Percentiles rank a stretch among this genome's conserved stretches.
These are phyloP conservation scores for Phylloboletellus chloephorus DNA, from an alignment of 1,284 basidiomycete species.

Conservation along the genomic window DNA sequence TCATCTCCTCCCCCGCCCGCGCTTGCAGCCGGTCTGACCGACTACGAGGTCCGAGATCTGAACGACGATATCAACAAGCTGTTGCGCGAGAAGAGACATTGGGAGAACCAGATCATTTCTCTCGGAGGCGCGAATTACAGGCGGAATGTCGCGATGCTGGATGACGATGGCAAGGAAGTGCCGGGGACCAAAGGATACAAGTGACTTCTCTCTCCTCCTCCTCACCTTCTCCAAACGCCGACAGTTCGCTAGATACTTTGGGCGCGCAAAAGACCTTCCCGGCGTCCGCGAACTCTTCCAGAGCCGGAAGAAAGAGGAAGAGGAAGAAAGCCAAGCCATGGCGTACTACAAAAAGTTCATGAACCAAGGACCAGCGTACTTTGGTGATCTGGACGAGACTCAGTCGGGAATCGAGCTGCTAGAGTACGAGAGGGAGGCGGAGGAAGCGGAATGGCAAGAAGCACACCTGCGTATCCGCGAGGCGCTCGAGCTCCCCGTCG, in stretches of 20 bases:
- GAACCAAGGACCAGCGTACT: constrained; percentile 85
- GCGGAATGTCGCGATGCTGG: constrained; percentile 84
- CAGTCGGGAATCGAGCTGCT: constrained; percentile 55
- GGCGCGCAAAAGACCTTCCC: constrained; percentile 92
- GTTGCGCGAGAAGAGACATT: constrained; percentile 92
- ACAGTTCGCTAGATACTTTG: constrained; percentile 74
- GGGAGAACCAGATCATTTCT: constrained; percentile 95
- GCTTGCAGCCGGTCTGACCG: constrained; percentile 75
- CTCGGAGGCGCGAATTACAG: constrained; percentile 96
- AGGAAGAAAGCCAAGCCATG: constrained; percentile 75
- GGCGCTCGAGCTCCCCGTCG: constrained; percentile 49
- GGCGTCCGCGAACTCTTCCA: constrained; percentile 93
- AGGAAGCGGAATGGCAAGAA: constrained; percentile 79
- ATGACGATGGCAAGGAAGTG: constrained; percentile 92
- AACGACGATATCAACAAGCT: constrained; percentile 99
- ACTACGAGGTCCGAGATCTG: constrained; percentile 85
- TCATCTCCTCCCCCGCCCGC: too few species aligned
- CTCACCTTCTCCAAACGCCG: not conserved
- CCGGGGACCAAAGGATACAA: constrained; percentile 98
- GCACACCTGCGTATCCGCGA: constrained; percentile 54
- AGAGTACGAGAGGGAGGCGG: constrained; percentile 65
- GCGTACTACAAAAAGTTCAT: constrained; percentile 86
- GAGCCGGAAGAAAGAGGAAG: constrained; percentile 76
- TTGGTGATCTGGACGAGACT: constrained; percentile 86
- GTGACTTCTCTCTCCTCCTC: constrained; percentile 41